Base-by-base conservation (phyloP, 805 yeast genomes). In the Kockiozyma suomiensis region DNA sequence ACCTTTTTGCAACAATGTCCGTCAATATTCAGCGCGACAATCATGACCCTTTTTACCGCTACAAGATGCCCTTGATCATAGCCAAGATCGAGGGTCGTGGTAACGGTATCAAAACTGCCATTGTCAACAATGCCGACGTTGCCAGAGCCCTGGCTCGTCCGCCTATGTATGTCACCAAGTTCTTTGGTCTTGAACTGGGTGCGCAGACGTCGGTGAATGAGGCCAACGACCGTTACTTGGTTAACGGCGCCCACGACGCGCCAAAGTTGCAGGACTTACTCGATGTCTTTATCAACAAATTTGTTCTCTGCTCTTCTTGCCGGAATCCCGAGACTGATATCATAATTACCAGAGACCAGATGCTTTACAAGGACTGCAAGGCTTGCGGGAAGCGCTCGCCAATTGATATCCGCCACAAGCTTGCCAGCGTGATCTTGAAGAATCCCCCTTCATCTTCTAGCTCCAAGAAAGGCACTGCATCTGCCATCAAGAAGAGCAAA, bases 21-120 rank as follows among this genome's bases (percentile, higher is more conserved):
- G 54, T 61, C 64, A 61, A 94, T 77, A 93, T 94, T 71, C 87
- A 96, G 76, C 91, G 99, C 81, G 97, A 91, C 73, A 94, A 93
- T 81, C 85, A 88, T 72, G 99, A 94, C 80, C 97, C 97, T 47
- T 94, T 94, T 76, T 94, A 94, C 85, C 97, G 99, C 81, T 94
- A 94, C 78, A 94, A 94, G 81, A 94, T 94, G 99, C 99, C 99
- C 73, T 88, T 96, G 45, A 87, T 94, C 77, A 96, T 89, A 78
- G 89, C 97, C 69, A 94, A 94, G 82, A 90, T 90, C 67, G 98
- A 94, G 79, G 99, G 99, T 76, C 85, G 97, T 75, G 99, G 99
- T 80, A 94, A 94, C 79, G 99, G 99, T 85, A 94, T 94, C 78
- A 92, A 91, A 76, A 94, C 99, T 25, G 96, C 93, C 56, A 86